These are phyloP conservation scores for Comarum palustre DNA, from an alignment of 306 rosid genomes.

Conservation along the genomic window DNA sequence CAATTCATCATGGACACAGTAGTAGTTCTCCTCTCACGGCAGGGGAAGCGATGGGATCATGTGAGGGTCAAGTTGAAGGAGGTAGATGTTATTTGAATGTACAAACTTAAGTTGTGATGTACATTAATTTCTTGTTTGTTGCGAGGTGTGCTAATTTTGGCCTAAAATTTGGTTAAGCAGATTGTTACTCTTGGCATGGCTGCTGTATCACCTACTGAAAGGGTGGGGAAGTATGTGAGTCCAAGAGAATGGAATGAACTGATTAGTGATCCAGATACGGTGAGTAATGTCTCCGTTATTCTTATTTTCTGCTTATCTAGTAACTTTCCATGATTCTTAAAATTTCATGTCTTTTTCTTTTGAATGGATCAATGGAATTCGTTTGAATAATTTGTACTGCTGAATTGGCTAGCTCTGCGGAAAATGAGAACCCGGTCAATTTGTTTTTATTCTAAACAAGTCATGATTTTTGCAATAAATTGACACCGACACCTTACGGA, in stretches of 20 bases:
- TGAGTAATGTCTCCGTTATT: slow-evolving; percentile 31
- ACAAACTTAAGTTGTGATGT: not conserved
- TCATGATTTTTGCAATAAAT: not conserved
- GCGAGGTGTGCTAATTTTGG: slow-evolving; percentile 6
- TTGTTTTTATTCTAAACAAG: not conserved
- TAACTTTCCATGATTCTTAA: not conserved
- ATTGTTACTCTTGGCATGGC: slow-evolving; percentile 97
- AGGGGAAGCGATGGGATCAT: slow-evolving; percentile 97
- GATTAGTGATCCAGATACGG: slow-evolving; percentile 77
- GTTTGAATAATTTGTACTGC: not conserved
- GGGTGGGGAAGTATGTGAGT: slow-evolving; percentile 74
- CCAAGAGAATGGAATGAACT: slow-evolving; percentile 79
- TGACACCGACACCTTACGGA: too few species aligned
- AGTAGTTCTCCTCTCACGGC: slow-evolving; percentile 87
- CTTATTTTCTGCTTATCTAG: not conserved
- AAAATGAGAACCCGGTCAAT: not conserved
- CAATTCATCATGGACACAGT: slow-evolving; percentile 78
- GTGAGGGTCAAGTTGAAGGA: slow-evolving; percentile 96
- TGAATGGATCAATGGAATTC: slow-evolving; percentile 6
- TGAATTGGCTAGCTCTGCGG: not conserved
- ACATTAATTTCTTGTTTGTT: not conserved
- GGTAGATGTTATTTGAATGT: slow-evolving; percentile 34
- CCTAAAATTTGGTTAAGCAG: slow-evolving; percentile 35
- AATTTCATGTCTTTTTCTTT: not conserved
- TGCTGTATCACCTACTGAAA: slow-evolving; percentile 63